Evolutionary conservation across 768 basidiomycete species (phyloP), one percentile per base, ranked within the genome.

Genomic region (Tulasnella sp.): DNA sequence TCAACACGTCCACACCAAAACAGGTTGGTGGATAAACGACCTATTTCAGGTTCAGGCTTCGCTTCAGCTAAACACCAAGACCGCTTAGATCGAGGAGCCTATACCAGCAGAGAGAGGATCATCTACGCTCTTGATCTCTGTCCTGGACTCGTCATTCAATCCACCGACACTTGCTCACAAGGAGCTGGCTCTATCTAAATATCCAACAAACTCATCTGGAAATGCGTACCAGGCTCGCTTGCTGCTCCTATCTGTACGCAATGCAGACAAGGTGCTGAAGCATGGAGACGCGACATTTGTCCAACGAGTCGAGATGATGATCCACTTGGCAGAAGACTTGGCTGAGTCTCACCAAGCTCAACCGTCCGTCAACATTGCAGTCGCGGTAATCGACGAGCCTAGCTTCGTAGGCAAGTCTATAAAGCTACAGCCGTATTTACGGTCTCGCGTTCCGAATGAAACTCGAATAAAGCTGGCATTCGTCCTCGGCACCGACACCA

Each of bases 141-240:
- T 95, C n/a, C 84, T 97, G 42, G 95, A 97, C 76, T 90, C 94
- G 1, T 95, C 93, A 1, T 98, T 92, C 81, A 96, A 98, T 77
- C 95, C 95, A 3, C 95, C 95, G 1, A 94, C 92, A 2, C 78
- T 85, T 29, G 92, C 95, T 0, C 95, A 98, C 79, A 83, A 90
- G 68, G 89, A 90, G 2, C 87, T 98, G 63, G 88, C 87, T 67
- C 73, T 36, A 74, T 76, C 37, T n/a, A 69, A 44, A 72, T 36
- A 34, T 42, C 73, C 65, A 75, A 76, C 7, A 2, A 7, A 11
- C 44, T 22, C 29, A 9, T 37, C n/a, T 22, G 34, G 7, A 16
- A 34, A 40, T 29, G n/a, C 72, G 77, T 93, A 90, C 76, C 89
- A 92, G 72, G 90, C 92, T 1, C 87, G 84, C 67, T 81, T 97